A percentile compares a stretch with the other conserved stretches of the same genome.
These are phyloP conservation scores for Hibiscus mutabilis DNA, from an alignment of 345 rosid species.

Conservation along the genomic window DNA sequence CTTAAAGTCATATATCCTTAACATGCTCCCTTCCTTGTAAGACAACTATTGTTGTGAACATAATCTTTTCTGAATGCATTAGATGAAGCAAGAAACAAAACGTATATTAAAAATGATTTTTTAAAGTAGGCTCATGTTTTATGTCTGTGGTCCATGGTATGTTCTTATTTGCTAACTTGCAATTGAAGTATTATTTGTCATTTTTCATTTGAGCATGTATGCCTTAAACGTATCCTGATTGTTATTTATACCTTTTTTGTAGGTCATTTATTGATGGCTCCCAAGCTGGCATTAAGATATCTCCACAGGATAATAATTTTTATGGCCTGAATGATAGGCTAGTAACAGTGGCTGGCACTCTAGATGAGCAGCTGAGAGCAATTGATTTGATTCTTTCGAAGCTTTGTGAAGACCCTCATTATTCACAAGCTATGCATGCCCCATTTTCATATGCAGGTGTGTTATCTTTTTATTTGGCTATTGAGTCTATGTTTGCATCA, in stretches of 20 bases:
- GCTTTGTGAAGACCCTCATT: conserved; percentile 82
- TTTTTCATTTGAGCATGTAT: not conserved
- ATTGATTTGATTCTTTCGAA: conserved; percentile 79
- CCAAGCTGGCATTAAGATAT: conserved; percentile 90
- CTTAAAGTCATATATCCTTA: not conserved
- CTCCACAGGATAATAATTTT: conserved; percentile 78
- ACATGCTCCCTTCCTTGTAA: not conserved
- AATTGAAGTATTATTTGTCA: not conserved
- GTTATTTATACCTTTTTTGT: conserved; percentile 18
- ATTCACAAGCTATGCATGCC: conserved; percentile 66
- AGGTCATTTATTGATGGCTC: conserved; percentile 98
- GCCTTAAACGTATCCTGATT: conserved; percentile 8
- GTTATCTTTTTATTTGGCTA: conserved; percentile 16
- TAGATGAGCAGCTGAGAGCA: conserved; percentile 92
- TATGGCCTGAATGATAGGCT: conserved; percentile 90
- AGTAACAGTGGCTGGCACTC: conserved; percentile 76
- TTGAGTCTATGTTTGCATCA: not conserved
- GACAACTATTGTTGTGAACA: not conserved
- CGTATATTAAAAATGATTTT: not conserved
- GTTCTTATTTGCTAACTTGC: not conserved
- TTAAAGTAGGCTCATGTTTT: not conserved
- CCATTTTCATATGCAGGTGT: conserved; percentile 93
- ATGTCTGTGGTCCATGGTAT: not conserved
- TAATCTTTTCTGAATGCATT: not conserved
- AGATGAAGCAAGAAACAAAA: not conserved